phyloP scores from a whole-genome alignment of 129 eudicot species.

The Cynara cardunculus region DNA sequence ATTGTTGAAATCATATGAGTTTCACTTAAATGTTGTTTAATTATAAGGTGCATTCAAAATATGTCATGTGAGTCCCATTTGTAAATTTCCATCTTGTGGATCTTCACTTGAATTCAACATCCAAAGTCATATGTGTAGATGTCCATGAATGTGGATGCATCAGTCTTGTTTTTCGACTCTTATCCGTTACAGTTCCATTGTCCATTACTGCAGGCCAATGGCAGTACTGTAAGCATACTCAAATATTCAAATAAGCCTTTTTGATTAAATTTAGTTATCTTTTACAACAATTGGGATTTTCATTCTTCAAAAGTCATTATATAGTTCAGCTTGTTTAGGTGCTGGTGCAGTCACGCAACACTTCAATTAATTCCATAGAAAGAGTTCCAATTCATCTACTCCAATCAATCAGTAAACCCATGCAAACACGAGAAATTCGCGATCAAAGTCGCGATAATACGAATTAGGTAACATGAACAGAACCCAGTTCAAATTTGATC shows the following conservation, averaged over 20 bases:
- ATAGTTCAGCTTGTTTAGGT: neutral
- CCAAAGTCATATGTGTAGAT: neutral
- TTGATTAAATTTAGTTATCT: neutral
- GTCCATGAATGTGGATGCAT: neutral
- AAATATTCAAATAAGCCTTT: no score
- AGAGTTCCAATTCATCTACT: neutral
- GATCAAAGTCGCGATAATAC: neutral
- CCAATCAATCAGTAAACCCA: neutral
- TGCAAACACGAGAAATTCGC: neutral
- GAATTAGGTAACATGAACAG: conserved; percentile 18
- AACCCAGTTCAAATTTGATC: neutral
- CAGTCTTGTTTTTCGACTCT: neutral
- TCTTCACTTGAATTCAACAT: neutral
- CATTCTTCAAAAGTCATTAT: neutral
- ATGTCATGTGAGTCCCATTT: neutral
- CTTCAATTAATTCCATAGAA: conserved; percentile 13
- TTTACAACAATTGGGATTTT: neutral
- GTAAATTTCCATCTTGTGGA: neutral
- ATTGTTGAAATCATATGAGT: neutral
- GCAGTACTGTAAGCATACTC: no score
- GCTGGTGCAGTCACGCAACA: neutral
- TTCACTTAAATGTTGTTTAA: neutral
- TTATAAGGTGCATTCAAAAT: neutral
- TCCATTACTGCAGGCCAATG: neutral
- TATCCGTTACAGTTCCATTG: neutral